Evolutionary conservation across 2,329 filamentous ascomycete species (phyloP).

Genomic region (Ophiostoma fasciatum): DNA sequence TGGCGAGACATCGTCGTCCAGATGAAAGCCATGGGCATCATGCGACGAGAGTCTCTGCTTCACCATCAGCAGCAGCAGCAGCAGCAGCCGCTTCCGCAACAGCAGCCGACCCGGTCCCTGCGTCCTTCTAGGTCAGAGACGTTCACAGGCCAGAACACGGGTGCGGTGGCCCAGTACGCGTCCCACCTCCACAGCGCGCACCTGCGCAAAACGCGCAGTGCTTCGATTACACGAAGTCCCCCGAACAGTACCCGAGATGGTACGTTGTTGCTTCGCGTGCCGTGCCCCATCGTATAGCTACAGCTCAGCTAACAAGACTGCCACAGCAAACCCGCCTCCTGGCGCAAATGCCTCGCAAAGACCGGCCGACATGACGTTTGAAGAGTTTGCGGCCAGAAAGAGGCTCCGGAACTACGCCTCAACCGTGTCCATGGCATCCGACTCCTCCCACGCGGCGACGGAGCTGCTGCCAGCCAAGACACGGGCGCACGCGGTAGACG

Average conservation of each 20-base stretch:
- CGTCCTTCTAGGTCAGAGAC: slow-evolving; percentile 10
- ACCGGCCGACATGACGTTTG: slow-evolving; percentile 6
- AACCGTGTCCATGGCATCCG: slow-evolving; percentile 5
- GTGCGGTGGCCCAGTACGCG: background rate
- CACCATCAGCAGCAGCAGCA: slow-evolving; percentile 2
- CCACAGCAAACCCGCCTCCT: too few species aligned
- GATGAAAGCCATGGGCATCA: slow-evolving; percentile 32
- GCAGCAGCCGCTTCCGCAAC: background rate
- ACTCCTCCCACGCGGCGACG: slow-evolving; percentile 2
- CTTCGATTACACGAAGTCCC: slow-evolving; percentile 1
- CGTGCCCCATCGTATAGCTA: background rate
- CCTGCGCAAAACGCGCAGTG: slow-evolving; percentile 9
- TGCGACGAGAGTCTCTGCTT: slow-evolving; percentile 12
- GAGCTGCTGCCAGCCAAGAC: slow-evolving; percentile 5
- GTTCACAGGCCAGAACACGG: slow-evolving; percentile 6
- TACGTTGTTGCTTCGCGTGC: background rate
- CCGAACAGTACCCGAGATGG: background rate
- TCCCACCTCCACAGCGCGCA: background rate
- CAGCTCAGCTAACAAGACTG: background rate
- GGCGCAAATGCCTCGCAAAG: background rate
- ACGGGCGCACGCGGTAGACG: slow-evolving; percentile 2
- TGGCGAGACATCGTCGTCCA: slow-evolving; percentile 51
- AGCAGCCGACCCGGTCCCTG: slow-evolving; percentile 1
- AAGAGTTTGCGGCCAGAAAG: slow-evolving; percentile 6
- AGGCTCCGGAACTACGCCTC: slow-evolving; percentile 4